phyloP scores from a whole-genome alignment of 2,329 filamentous ascomycete species.

The Diaporthe amygdali region DNA sequence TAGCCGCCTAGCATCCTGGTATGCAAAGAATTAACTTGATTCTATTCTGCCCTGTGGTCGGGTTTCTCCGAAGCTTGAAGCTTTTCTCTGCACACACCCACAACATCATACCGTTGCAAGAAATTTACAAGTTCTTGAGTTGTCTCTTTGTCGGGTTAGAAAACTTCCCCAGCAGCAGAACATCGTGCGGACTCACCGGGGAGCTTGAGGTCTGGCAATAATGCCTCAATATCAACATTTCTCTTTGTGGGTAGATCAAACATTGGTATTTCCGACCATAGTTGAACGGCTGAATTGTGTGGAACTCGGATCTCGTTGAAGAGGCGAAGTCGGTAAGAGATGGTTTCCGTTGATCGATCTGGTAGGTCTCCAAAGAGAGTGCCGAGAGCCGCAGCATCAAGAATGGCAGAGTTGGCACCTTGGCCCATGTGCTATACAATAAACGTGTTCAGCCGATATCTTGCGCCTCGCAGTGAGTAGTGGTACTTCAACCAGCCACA shows the following conservation, averaged over 20 bases:
- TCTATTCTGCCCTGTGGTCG: background rate
- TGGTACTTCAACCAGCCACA: no score
- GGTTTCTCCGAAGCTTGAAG: background rate
- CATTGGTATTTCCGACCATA: background rate
- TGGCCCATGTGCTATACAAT: background rate
- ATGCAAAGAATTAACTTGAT: background rate
- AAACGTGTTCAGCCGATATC: background rate
- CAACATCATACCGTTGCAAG: background rate
- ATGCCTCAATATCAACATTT: background rate
- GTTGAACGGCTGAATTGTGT: background rate
- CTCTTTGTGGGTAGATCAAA: background rate
- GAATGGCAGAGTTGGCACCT: slow-evolving; percentile 11
- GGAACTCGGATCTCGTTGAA: background rate
- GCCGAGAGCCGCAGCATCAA: slow-evolving; percentile 3
- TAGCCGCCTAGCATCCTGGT: background rate
- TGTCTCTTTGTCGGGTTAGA: background rate
- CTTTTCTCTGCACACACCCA: background rate
- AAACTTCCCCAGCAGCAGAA: background rate
- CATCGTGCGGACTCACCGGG: background rate
- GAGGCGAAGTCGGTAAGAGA: background rate
- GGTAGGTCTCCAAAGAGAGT: background rate
- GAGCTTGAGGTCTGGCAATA: background rate
- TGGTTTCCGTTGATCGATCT: background rate
- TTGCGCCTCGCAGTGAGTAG: background rate
- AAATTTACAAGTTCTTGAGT: background rate